These are phyloP conservation scores for Cynara cardunculus DNA, from an alignment of 129 eudicot genomes.

Conservation along the genomic window DNA sequence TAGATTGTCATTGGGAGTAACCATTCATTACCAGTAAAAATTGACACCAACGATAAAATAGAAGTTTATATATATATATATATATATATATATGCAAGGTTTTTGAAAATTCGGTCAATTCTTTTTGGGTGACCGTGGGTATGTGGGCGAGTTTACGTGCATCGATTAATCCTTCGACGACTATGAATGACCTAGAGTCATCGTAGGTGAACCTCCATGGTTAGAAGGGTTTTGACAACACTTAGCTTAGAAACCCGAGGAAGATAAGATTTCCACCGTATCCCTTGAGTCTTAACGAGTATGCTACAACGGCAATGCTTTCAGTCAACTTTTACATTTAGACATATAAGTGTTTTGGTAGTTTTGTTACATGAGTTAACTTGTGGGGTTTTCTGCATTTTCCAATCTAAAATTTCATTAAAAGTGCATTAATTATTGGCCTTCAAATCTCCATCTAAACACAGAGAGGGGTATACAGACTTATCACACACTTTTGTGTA, in stretches of 20 bases:
- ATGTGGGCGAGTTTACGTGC: too few relatives aligned
- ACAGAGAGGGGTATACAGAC: constrained; percentile 2
- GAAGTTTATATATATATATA: constrained; percentile 26
- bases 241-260: too few relatives aligned
- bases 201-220: too few relatives aligned
- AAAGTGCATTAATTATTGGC: neutral
- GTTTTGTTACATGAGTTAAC: neutral
- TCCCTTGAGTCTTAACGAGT: too few relatives aligned
- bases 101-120: neutral
- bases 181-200: too few relatives aligned
- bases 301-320: too few relatives aligned
- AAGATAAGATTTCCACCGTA: too few relatives aligned
- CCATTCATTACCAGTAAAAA: constrained; percentile 11
- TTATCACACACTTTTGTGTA: constrained; percentile 2
- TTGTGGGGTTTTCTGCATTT: neutral
- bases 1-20: constrained; percentile 45
- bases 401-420: neutral
- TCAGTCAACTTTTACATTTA: neutral
- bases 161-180: too few relatives aligned
- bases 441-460: neutral
- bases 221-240: too few relatives aligned
- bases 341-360: neutral
- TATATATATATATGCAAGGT: neutral
- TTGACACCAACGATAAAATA: constrained; percentile 51
- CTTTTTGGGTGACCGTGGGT: too few relatives aligned